Evolutionary conservation across 148 eudicot species (phyloP), one percentile per base, ranked within the genome.

Genomic region (Pouteria glomerata): DNA sequence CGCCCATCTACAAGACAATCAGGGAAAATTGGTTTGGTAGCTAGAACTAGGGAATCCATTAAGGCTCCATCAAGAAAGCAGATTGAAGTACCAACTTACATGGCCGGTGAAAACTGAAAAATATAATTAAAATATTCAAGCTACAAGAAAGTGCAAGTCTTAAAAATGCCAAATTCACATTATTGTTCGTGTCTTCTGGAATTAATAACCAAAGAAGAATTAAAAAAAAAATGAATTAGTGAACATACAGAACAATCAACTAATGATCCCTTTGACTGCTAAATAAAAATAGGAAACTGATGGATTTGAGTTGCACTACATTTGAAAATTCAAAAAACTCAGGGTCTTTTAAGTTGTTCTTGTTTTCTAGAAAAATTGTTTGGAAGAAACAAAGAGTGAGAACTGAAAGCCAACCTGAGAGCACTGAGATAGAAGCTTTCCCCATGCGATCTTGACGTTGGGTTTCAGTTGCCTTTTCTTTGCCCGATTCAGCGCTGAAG

Each of bases 371-470:
- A 30, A 45, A 61, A 42, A 50, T 8, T 55, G 15, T 74, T 29
- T 14, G 26, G 55, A 41, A 24, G 34, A 27, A 37, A 39, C 31
- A 59, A 74, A 39, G 52, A 15, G 47, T 58, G 8, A 37, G 37
- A 68, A 66, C 12, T n/a, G n/a, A 42, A 74, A n/a, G 67, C 82
- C 65, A 31, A 91, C 98, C 96, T 91, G 82, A 26, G 97, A 79
- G 55, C 74, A 86, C 87, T 91, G 91, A 23, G 98, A 95, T 33
- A 95, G 87, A 35, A 95, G 96, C 80, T 88, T 86, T 41, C 89
- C 97, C 98, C 97, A 95, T 1, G 93, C 86, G 31, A 73, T 71
- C 31, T 83, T 87, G 55, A 34, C 69, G 57, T 81, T 82, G 6
- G 66, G 73, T 57, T 79, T 84, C 70, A 67, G 34, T 50, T 45